Conservation (phyloP, 495 filamentous ascomycete genomes). For the Wilcoxina mikolae region DNA sequence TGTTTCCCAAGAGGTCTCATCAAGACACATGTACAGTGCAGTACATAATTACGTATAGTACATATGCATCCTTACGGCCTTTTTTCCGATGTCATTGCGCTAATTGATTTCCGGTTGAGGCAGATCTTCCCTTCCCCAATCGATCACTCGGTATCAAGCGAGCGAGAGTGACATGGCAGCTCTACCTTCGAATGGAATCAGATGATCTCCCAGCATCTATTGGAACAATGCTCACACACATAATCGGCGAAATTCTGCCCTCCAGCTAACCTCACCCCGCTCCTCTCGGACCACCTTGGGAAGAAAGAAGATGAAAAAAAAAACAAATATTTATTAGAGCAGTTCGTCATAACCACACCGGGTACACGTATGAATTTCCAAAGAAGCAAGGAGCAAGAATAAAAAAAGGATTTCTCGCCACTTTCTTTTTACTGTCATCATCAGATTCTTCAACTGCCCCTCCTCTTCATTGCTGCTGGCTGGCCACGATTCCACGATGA, state of each 20-base stretch:
- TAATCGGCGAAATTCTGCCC: background rate
- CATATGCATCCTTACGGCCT: background rate
- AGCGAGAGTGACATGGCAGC: conserved; percentile 1
- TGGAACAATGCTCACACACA: background rate
- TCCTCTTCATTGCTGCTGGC: too few relatives aligned
- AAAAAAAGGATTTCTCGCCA: too few relatives aligned
- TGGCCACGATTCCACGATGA: too few relatives aligned
- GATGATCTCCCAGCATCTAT: background rate
- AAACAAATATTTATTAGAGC: background rate
- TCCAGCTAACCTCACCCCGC: background rate
- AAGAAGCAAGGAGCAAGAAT: background rate
- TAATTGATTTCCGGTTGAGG: background rate
- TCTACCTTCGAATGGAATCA: background rate
- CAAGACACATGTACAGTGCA: background rate
- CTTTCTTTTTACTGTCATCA: too few relatives aligned
- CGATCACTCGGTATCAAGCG: conserved; percentile 1
- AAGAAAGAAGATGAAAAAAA: too few relatives aligned
- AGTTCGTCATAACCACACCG: background rate
- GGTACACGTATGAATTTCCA: background rate
- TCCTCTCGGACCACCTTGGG: background rate
- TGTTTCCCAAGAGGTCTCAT: background rate
- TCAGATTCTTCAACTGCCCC: too few relatives aligned
- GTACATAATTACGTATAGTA: too few relatives aligned
- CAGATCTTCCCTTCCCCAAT: background rate
- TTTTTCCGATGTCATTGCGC: background rate